These are phyloP conservation scores for Auriculariales sp. DNA, from an alignment of 768 basidiomycete genomes.

Conservation along the genomic window DNA sequence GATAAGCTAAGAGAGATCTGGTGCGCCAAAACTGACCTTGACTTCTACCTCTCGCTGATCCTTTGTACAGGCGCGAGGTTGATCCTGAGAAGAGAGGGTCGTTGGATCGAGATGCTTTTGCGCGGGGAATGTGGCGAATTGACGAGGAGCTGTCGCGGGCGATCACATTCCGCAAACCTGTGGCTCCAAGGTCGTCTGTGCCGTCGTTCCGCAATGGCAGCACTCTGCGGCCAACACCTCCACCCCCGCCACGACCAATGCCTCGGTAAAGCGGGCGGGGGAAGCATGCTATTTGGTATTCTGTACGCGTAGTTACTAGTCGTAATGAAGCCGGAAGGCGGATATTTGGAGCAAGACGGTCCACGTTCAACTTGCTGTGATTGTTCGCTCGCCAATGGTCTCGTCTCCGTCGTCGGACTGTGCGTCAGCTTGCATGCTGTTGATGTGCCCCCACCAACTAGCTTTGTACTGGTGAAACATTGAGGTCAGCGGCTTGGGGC, in stretches of 20 bases:
- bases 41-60: neutral
- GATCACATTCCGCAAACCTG: too few species aligned
- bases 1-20: constrained; percentile 47
- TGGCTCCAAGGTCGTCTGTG: neutral
- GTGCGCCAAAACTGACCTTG: constrained; percentile 23
- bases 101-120: constrained; percentile 53
- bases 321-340: too few species aligned
- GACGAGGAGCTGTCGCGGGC: constrained; percentile 74
- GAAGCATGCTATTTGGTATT: too few species aligned
- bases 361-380: too few species aligned
- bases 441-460: neutral
- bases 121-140: constrained; percentile 74
- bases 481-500: neutral
- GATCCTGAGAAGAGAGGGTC: constrained; percentile 39
- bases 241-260: too few species aligned
- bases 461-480: neutral
- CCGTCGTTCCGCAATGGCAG: too few species aligned
- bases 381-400: neutral
- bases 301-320: too few species aligned
- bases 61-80: constrained; percentile 46
- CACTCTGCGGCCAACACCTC: too few species aligned
- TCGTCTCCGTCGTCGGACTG: neutral
- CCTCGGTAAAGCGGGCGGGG: too few species aligned
- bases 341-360: too few species aligned
- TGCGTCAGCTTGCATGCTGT: neutral